A percentile compares a stretch with the other conserved stretches of the same genome.
Conservation (phyloP, 2,329 filamentous ascomycete genomes). For the Hypoxylon sp. region DNA sequence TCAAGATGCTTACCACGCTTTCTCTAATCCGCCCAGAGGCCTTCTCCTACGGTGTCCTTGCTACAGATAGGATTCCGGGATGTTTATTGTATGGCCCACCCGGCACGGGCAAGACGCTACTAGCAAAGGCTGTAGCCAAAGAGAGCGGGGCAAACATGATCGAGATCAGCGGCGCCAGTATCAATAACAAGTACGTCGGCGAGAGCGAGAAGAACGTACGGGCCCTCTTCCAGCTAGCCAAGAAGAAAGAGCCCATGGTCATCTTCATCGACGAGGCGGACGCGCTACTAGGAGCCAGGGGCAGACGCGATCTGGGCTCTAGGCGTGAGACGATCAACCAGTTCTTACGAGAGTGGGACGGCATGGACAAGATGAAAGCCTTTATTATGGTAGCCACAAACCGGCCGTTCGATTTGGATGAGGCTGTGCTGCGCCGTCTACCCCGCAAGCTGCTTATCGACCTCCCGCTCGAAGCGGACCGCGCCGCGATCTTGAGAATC, state of each 20-base stretch:
- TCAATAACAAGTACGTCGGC: conserved; percentile 97
- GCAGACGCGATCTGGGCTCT: conserved; percentile 75
- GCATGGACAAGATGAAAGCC: conserved; percentile 83
- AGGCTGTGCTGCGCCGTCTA: conserved; percentile 83
- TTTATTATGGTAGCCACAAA: conserved; percentile 99
- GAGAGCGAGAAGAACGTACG: conserved; percentile 97
- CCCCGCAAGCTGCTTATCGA: conserved; percentile 82
- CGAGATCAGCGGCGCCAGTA: conserved; percentile 89
- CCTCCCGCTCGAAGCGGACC: conserved; percentile 75
- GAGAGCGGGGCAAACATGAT: conserved; percentile 81
- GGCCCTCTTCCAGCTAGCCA: conserved; percentile 90
- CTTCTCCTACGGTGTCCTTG: conserved; percentile 95
- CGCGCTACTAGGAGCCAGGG: conserved; percentile 86
- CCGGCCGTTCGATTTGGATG: conserved; percentile 93
- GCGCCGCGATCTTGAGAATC: conserved; percentile 77
- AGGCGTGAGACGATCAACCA: conserved; percentile 96
- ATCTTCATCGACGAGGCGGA: conserved; percentile 99
- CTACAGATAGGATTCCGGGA: conserved; percentile 90
- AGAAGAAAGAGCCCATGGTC: conserved; percentile 90
- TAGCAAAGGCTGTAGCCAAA: conserved; percentile 78
- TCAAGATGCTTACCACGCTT: conserved; percentile 90
- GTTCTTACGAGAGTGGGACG: conserved; percentile 97
- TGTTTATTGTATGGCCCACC: conserved; percentile 90
- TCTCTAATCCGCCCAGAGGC: conserved; percentile 90
- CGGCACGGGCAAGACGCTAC: conserved; percentile 80